Conservation (phyloP, 441 rosid genomes). For the Gossypium gossypioides region DNA sequence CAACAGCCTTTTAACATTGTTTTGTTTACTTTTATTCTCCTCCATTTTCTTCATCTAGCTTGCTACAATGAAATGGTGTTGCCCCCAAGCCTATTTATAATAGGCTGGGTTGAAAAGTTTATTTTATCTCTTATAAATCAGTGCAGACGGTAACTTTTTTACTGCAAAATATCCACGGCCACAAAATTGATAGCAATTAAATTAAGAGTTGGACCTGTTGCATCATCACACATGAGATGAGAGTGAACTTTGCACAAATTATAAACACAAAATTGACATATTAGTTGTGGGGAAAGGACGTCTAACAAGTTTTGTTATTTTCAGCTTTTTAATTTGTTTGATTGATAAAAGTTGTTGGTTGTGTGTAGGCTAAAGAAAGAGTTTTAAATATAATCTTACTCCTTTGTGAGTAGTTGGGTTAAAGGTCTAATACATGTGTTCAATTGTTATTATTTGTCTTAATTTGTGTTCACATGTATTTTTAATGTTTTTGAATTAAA, state of each 20-base stretch:
- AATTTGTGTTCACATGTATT: too few species aligned
- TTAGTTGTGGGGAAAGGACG: not conserved
- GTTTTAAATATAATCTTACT: too few species aligned
- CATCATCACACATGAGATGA: not conserved
- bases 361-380: too few species aligned
- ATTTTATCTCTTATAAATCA: not conserved
- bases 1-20: slow-evolving; percentile 17
- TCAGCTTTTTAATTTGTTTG: not conserved
- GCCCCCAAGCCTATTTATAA: not conserved
- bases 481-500: too few species aligned
- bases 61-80: not conserved
- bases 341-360: not conserved
- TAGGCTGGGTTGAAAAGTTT: not conserved
- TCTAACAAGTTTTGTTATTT: not conserved
- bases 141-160: not conserved
- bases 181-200: not conserved
- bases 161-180: not conserved
- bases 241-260: not conserved
- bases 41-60: slow-evolving; percentile 27
- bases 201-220: not conserved
- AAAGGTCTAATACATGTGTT: too few species aligned
- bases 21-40: slow-evolving; percentile 20
- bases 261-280: not conserved
- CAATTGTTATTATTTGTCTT: too few species aligned
- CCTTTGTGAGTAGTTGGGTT: too few species aligned